Percentiles rank a stretch among this genome's conserved stretches.
These are phyloP conservation scores for Coemansia sp. DNA, from an alignment of 192 early-diverging fungal genomes.

Conservation along the genomic window DNA sequence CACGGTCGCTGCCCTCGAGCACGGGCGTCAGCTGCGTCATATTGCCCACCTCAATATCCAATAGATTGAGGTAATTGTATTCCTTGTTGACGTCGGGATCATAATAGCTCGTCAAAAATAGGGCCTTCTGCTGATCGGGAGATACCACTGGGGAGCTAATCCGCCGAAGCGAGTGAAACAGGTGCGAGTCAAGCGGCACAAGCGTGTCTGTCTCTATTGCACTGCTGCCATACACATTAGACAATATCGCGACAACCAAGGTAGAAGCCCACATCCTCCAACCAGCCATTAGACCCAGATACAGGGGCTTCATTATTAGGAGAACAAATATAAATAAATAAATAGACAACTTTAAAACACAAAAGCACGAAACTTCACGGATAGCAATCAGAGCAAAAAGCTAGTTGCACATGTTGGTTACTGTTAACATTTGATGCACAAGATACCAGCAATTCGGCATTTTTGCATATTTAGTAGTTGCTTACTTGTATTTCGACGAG, in stretches of 20 bases:
- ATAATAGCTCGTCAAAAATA: slow-evolving; percentile 35
- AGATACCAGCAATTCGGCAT: background rate
- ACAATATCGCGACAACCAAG: slow-evolving; percentile 33
- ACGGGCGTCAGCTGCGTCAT: slow-evolving; percentile 33
- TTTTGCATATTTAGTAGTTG: background rate
- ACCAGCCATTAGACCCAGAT: background rate
- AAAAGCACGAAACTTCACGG: background rate
- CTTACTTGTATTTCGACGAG: background rate
- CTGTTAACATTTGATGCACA: background rate
- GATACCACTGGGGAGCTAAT: slow-evolving; percentile 33
- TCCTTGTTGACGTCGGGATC: slow-evolving; percentile 26
- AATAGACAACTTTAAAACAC: background rate
- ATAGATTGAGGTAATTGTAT: slow-evolving; percentile 12
- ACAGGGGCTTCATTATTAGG: slow-evolving; percentile 12
- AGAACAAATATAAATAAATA: slow-evolving; percentile 30
- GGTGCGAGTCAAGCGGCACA: slow-evolving; percentile 18
- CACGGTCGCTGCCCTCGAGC: slow-evolving; percentile 1
- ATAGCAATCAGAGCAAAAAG: background rate
- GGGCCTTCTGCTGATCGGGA: slow-evolving; percentile 26
- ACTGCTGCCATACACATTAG: no score
- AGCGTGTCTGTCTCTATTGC: background rate
- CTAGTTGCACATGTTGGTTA: background rate
- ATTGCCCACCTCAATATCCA: slow-evolving; percentile 25
- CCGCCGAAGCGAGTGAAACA: slow-evolving; percentile 38
- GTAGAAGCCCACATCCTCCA: slow-evolving; percentile 30